Conservation (phyloP, 352 stramenopile genomes). For the Pythium vanterpoolii region DNA sequence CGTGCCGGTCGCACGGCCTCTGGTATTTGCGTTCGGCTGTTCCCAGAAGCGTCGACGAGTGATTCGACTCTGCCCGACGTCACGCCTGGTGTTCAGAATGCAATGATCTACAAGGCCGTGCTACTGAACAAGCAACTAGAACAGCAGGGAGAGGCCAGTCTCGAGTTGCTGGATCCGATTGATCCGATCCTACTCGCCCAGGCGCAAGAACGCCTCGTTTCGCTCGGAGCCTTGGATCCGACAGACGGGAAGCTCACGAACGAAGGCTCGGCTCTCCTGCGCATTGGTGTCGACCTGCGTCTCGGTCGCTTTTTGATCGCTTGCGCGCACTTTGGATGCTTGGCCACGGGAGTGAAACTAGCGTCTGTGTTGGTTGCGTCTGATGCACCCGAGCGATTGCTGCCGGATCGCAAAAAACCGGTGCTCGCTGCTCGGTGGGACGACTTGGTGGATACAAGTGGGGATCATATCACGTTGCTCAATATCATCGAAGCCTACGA, state of each 20-base stretch:
- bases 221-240: conserved; percentile 17
- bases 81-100: conserved; percentile 12
- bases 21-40: conserved; percentile 28
- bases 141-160: neutral
- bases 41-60: conserved; percentile 1
- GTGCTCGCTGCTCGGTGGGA: neutral
- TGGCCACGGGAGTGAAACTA: conserved; percentile 21
- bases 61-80: conserved; percentile 2
- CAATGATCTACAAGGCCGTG: conserved; percentile 32
- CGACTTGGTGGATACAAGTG: conserved; percentile 15
- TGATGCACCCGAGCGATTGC: conserved; percentile 19
- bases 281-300: conserved; percentile 23
- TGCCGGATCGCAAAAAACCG: conserved; percentile 11
- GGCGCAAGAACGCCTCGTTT: conserved; percentile 6
- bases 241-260: conserved; percentile 10
- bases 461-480: conserved; percentile 26
- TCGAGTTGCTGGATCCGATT: conserved; percentile 25
- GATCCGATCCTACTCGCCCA: neutral
- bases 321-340: conserved; percentile 22
- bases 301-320: conserved; percentile 26
- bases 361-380: conserved; percentile 17
- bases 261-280: conserved; percentile 17
- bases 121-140: conserved; percentile 23
- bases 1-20: conserved; percentile 20
- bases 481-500: conserved; percentile 28